Conservation (phyloP, 2,329 filamentous ascomycete species). For the Aureobasidium melanogenum region DNA sequence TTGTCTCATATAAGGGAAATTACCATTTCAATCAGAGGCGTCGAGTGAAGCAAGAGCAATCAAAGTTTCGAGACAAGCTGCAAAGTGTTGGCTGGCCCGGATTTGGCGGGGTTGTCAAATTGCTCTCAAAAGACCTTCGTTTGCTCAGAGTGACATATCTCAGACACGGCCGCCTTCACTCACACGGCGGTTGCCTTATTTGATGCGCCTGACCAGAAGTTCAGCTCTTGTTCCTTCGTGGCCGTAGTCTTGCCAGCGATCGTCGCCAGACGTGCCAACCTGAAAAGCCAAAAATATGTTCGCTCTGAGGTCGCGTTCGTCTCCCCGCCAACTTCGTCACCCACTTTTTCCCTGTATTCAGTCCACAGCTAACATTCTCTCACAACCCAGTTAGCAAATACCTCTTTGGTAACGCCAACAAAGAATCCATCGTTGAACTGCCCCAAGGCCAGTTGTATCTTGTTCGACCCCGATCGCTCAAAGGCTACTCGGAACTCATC, state of each 20-base stretch:
- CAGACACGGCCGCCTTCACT: neutral
- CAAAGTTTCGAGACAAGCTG: conserved; percentile 4
- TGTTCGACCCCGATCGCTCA: conserved; percentile 87
- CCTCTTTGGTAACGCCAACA: conserved; percentile 78
- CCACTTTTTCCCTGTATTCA: conserved; percentile 1
- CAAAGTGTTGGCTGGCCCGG: neutral
- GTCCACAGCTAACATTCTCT: neutral
- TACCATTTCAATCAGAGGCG: neutral
- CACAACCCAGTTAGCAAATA: conserved; percentile 52
- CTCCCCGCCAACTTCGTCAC: conserved; percentile 15
- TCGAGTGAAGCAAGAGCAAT: neutral
- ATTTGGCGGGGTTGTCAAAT: conserved; percentile 5
- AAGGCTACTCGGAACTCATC: conserved; percentile 94
- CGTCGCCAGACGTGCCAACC: neutral
- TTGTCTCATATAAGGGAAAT: neutral
- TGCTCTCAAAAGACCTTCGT: conserved; percentile 3
- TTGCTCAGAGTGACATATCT: neutral
- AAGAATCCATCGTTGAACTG: conserved; percentile 90
- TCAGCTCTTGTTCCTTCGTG: neutral
- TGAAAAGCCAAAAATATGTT: conserved; percentile 13
- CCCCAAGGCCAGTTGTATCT: conserved; percentile 95
- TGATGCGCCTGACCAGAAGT: conserved; percentile 1
- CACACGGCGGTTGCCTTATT: neutral
- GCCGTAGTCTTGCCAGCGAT: neutral
- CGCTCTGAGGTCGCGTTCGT: conserved; percentile 15